Percentiles rank a stretch among this genome's conserved stretches.
phyloP scores from a whole-genome alignment of 1,139 yeast species.

The Kluyveromyces sp. region DNA sequence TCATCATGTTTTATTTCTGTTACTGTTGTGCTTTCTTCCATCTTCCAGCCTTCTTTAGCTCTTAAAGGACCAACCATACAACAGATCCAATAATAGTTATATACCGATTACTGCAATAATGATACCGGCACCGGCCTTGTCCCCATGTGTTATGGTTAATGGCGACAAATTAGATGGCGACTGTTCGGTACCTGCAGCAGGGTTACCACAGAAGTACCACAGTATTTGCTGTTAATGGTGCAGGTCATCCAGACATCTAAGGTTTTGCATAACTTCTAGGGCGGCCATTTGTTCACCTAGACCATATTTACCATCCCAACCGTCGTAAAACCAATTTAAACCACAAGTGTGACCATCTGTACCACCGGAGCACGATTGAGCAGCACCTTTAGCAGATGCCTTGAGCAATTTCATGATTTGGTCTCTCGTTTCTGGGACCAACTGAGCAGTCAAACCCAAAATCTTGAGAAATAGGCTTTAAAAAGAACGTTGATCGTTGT shows the following conservation, averaged over 20 bases:
- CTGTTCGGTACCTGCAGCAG: slow-evolving; percentile 49
- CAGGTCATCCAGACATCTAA: slow-evolving; percentile 45
- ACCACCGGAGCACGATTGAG: slow-evolving; percentile 67
- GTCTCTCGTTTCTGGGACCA: slow-evolving; percentile 42
- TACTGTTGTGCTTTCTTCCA: too few species aligned
- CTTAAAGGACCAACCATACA: slow-evolving; percentile 60
- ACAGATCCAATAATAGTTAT: slow-evolving; percentile 54
- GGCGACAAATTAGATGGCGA: slow-evolving; percentile 35
- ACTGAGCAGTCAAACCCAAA: slow-evolving; percentile 42
- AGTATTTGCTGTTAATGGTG: slow-evolving; percentile 48
- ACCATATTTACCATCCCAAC: slow-evolving; percentile 72
- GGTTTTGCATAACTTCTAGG: slow-evolving; percentile 64
- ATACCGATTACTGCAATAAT: slow-evolving; percentile 70
- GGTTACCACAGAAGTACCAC: slow-evolving; percentile 54
- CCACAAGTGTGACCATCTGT: slow-evolving; percentile 74
- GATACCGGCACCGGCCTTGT: slow-evolving; percentile 83
- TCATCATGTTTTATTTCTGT: too few species aligned
- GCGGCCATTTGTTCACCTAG: slow-evolving; percentile 92
- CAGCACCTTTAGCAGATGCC: slow-evolving; percentile 56
- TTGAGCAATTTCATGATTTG: slow-evolving; percentile 36
- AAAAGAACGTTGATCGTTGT: slow-evolving; percentile 60
- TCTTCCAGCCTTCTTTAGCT: too few species aligned
- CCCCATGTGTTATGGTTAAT: slow-evolving; percentile 50
- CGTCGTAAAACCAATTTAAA: slow-evolving; percentile 44
- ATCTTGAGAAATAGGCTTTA: slow-evolving; percentile 50